Base-by-base conservation (phyloP, 495 filamentous ascomycete genomes). In the Aspergillus incahuasiensis region DNA sequence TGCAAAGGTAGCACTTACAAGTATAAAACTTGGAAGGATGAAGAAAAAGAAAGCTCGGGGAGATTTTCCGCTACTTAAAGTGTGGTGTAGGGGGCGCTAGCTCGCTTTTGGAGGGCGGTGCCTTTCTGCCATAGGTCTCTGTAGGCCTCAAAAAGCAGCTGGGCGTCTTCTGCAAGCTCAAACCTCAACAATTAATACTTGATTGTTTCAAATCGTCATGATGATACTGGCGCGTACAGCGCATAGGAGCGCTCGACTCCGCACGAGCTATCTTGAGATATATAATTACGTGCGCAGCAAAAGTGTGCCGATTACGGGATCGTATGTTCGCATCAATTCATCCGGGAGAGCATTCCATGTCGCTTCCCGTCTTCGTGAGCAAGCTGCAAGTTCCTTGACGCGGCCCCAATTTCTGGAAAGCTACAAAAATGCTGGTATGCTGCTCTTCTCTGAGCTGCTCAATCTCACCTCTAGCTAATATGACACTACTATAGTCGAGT, bases 11-110 rank as follows among this genome's bases (percentile, higher is more conserved):
- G 52, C 58, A 79, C 91, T 84, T 77, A 97, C 92, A 73, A 87
- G 79, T 85, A 86, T 86, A 89, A 95, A 95, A 90, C 85, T 89
- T 91, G 90, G 91, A 96, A 95, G 91, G 91, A 95, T 94, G 79
- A 76, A 84, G 83, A 84, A 76, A 72, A 82, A 79, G 81, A 72
- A 71, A 48, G 32, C 49, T 42, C 53, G 46, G 19, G 51, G 25
- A 43, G 51, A 57, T 58, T 59, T 59, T 52, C 56, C 58, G 55
- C 50, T 20, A 64, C 68, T 67, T 51, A 28, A 38, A 57, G 48
- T 48, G 44, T 61, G 39, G 43, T 50, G 43, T 48, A 53, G 50
- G 35, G 19, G 9, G 42, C 64, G 57, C 72, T 76, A 74, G 63
- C 52, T 61, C 50, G 9, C 12, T 57, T 68, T 59, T 21, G 61